Conservation (phyloP, 1,284 basidiomycete species). For the Xanthoconium separans region DNA sequence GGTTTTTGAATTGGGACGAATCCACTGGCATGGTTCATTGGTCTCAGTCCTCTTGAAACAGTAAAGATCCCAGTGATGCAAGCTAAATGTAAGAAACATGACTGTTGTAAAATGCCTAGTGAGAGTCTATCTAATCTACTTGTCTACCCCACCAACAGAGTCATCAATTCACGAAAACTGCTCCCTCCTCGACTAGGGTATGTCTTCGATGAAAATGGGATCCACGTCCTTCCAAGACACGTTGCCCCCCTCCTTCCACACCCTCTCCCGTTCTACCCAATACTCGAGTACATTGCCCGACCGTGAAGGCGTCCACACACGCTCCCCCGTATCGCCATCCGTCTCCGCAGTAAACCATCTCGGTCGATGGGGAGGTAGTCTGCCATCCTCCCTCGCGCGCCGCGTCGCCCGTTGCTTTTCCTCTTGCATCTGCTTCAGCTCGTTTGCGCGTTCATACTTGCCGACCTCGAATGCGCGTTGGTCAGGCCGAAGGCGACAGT, state of each 20-base stretch:
- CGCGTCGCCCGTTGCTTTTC: conserved; percentile 84
- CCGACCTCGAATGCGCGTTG: conserved; percentile 94
- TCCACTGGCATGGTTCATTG: too few species aligned
- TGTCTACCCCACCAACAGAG: conserved; percentile 1
- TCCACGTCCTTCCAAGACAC: conserved; percentile 70
- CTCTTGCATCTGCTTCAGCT: conserved; percentile 84
- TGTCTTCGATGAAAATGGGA: conserved; percentile 72
- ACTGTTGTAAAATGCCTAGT: too few species aligned
- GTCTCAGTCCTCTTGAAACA: too few species aligned
- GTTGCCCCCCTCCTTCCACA: conserved; percentile 46
- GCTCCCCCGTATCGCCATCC: conserved; percentile 84
- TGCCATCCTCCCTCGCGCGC: conserved; percentile 75
- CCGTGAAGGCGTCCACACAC: conserved; percentile 77
- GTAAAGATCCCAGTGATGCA: too few species aligned
- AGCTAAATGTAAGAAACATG: too few species aligned
- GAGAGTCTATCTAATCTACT: neutral
- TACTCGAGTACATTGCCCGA: conserved; percentile 66
- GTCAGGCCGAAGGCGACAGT: conserved; percentile 92
- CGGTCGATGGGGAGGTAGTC: conserved; percentile 71
- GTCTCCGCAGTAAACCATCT: conserved; percentile 80
- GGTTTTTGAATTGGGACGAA: too few species aligned
- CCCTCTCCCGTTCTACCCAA: conserved; percentile 77
- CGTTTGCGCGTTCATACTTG: conserved; percentile 89
- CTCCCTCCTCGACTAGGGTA: conserved; percentile 9
- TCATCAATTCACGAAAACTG: neutral